A percentile compares a stretch with the other conserved stretches of the same genome.
phyloP scores from a whole-genome alignment of 805 yeast genomes.

The Saccharomycopsis vini region DNA sequence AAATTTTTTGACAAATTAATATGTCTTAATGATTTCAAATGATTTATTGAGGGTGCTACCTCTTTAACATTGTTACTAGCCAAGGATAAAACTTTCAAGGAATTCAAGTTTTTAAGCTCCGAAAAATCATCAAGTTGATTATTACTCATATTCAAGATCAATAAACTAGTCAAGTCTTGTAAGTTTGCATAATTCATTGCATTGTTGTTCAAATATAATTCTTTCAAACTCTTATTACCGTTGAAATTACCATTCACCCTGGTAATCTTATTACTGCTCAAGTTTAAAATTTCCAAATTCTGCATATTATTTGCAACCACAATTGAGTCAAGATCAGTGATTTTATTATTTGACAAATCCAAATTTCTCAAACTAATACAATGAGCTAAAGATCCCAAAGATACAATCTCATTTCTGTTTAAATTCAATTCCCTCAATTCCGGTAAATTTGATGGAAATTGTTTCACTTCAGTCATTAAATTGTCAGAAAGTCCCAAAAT shows the following conservation, averaged over 20 bases:
- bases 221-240: background rate
- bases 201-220: conserved; percentile 6
- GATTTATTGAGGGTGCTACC: background rate
- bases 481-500: conserved; percentile 7
- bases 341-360: conserved; percentile 5
- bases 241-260: no score
- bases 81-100: conserved; percentile 1
- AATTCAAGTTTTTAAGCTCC: background rate
- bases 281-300: background rate
- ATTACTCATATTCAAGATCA: background rate
- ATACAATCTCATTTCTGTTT: conserved; percentile 1
- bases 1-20: conserved; percentile 8
- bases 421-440: conserved; percentile 3
- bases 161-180: background rate
- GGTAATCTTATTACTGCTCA: background rate
- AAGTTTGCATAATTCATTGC: background rate
- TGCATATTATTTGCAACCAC: no score
- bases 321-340: background rate
- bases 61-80: conserved; percentile 1
- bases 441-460: conserved; percentile 6
- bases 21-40: background rate
- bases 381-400: conserved; percentile 1
- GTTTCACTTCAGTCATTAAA: conserved; percentile 1
- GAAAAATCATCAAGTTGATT: background rate
- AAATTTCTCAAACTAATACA: background rate